These are phyloP conservation scores for Paradendryphiella salina DNA, from an alignment of 2,329 filamentous ascomycete species.

Conservation along the genomic window DNA sequence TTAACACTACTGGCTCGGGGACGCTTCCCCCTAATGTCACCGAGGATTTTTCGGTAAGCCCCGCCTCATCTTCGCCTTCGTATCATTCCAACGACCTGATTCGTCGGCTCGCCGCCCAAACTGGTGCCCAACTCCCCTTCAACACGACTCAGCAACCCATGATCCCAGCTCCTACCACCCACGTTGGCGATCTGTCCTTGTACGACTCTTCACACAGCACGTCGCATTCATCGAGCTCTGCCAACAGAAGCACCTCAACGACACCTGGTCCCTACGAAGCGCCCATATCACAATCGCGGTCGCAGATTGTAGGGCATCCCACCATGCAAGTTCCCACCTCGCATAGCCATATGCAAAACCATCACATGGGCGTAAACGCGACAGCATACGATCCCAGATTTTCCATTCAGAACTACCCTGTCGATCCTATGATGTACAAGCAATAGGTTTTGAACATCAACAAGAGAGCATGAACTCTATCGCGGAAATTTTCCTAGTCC, in stretches of 20 bases:
- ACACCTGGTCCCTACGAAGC: conserved; percentile 43
- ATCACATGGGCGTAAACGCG: conserved; percentile 37
- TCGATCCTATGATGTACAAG: conserved; percentile 45
- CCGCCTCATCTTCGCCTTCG: conserved; percentile 33
- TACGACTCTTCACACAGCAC: conserved; percentile 41
- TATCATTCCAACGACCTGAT: conserved; percentile 42
- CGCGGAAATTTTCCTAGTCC: conserved; percentile 1
- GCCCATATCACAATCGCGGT: conserved; percentile 31
- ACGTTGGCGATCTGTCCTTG: conserved; percentile 42
- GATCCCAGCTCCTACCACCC: conserved; percentile 35
- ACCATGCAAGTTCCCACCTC: conserved; percentile 32
- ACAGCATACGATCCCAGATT: conserved; percentile 42
- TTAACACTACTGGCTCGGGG: conserved; percentile 29
- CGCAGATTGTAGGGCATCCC: conserved; percentile 28
- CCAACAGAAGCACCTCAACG: conserved; percentile 38
- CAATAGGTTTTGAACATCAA: conserved; percentile 16
- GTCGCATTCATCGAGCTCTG: conserved; percentile 40
- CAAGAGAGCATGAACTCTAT: conserved; percentile 5
- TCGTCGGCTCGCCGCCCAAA: conserved; percentile 43
- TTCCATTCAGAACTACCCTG: conserved; percentile 38
- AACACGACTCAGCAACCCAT: conserved; percentile 39
- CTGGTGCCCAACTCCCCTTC: conserved; percentile 42
- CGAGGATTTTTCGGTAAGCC: conserved; percentile 35
- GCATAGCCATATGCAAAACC: conserved; percentile 36
- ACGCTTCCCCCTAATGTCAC: conserved; percentile 37